A percentile compares a stretch with the other conserved stretches of the same genome.
phyloP scores from a whole-genome alignment of 1,139 yeast species.

The Saccharomycopsis phalli region DNA sequence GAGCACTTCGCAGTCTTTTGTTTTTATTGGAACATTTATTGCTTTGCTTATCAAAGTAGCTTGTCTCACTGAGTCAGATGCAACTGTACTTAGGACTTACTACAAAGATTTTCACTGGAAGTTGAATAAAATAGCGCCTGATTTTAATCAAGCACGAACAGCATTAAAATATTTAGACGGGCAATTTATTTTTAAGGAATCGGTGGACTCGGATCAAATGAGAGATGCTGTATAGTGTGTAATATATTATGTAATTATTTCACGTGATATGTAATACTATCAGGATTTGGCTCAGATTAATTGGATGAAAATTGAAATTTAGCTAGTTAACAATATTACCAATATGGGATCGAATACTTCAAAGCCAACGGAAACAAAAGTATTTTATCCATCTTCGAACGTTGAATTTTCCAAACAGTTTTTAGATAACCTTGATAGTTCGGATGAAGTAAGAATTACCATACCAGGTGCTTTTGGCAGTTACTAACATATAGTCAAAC shows the following conservation, averaged over 20 bases:
- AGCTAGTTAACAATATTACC: neutral
- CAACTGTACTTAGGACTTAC: slow-evolving; percentile 1
- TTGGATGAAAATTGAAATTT: slow-evolving; percentile 1
- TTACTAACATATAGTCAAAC: slow-evolving; percentile 40
- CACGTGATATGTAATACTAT: neutral
- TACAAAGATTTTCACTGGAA: slow-evolving; percentile 20
- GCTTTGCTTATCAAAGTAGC: slow-evolving; percentile 21
- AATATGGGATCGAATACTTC: slow-evolving; percentile 49
- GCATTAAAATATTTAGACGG: slow-evolving; percentile 15
- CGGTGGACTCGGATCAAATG: slow-evolving; percentile 2
- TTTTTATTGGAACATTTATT: slow-evolving; percentile 22
- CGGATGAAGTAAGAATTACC: slow-evolving; percentile 46
- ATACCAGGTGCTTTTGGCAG: neutral
- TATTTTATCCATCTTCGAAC: slow-evolving; percentile 63
- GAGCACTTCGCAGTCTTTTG: slow-evolving; percentile 22
- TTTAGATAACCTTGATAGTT: slow-evolving; percentile 60
- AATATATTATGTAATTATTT: neutral
- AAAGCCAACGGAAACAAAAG: slow-evolving; percentile 51
- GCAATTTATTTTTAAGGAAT: slow-evolving; percentile 11
- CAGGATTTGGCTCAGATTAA: neutral
- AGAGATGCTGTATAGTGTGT: neutral
- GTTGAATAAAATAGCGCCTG: slow-evolving; percentile 19
- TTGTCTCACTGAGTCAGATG: neutral
- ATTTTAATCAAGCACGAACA: slow-evolving; percentile 19
- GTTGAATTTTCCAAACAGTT: slow-evolving; percentile 66